Percentiles rank a stretch among this genome's conserved stretches.
These are phyloP conservation scores for Hyaloscypha finlandica DNA, from an alignment of 495 filamentous ascomycete genomes.

Conservation along the genomic window DNA sequence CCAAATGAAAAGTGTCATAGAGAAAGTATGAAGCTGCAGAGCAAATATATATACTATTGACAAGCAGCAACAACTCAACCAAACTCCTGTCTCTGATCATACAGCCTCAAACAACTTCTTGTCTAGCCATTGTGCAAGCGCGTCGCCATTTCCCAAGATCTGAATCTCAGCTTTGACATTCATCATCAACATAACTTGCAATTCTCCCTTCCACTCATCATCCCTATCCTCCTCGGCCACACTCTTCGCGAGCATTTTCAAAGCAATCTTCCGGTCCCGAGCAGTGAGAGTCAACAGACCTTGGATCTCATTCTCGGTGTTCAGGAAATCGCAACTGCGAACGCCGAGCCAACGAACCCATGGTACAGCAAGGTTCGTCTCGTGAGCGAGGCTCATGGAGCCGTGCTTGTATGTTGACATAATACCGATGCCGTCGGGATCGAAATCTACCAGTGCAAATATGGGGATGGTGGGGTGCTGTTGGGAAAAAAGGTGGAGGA, in stretches of 20 bases:
- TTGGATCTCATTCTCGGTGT: conserved; percentile 22
- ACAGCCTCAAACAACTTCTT: conserved; percentile 17
- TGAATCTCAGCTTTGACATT: conserved; percentile 91
- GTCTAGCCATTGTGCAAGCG: conserved; percentile 69
- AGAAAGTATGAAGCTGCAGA: no score
- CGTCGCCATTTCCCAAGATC: conserved; percentile 63
- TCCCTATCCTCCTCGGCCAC: conserved; percentile 50
- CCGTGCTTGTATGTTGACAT: conserved; percentile 85
- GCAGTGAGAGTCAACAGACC: conserved; percentile 55
- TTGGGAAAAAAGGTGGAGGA: conserved; percentile 53
- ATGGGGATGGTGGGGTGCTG: conserved; percentile 48
- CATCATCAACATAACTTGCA: conserved; percentile 86
- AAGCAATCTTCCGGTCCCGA: conserved; percentile 68
- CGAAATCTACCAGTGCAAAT: conserved; percentile 76
- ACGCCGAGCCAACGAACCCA: conserved; percentile 75
- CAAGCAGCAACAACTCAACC: no score
- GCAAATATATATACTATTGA: no score
- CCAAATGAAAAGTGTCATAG: no score
- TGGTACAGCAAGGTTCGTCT: conserved; percentile 62
- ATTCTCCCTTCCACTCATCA: conserved; percentile 58
- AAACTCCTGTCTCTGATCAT: neutral
- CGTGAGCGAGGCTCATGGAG: conserved; percentile 71
- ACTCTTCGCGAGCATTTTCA: conserved; percentile 59
- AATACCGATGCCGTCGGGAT: conserved; percentile 85
- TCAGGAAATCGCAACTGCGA: conserved; percentile 56